Evolutionary conservation across 2,329 filamentous ascomycete species (phyloP).

Genomic region (Arthrobotrys sphaeroides): DNA sequence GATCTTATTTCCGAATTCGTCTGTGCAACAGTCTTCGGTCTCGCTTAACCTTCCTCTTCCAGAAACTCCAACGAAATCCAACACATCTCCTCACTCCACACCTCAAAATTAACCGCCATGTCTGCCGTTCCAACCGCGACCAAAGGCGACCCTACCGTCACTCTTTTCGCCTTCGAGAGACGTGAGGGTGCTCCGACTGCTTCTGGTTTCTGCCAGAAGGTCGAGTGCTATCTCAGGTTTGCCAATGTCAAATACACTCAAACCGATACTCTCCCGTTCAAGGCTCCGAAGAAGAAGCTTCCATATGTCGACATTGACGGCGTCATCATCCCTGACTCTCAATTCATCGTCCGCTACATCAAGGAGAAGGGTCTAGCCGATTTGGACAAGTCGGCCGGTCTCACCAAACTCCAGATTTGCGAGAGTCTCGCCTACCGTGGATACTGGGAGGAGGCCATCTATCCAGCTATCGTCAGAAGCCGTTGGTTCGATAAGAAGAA

Average conservation of each 20-base stretch:
- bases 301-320: conserved; percentile 31
- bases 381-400: conserved; percentile 35
- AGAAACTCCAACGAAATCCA: conserved; percentile 30
- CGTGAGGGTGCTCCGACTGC: neutral
- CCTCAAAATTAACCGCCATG: neutral
- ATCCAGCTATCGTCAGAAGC: conserved; percentile 33
- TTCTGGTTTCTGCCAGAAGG: conserved; percentile 46
- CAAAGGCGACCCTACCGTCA: conserved; percentile 2
- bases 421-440: conserved; percentile 47
- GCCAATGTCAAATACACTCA: conserved; percentile 30
- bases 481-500: conserved; percentile 45
- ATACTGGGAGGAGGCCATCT: conserved; percentile 44
- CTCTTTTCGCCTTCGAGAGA: conserved; percentile 48
- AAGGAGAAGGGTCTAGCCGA: conserved; percentile 34
- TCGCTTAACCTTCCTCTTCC: conserved; percentile 18
- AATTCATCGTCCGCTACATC: conserved; percentile 46
- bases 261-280: conserved; percentile 36
- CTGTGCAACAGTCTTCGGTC: neutral
- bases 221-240: conserved; percentile 49
- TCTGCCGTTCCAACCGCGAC: neutral
- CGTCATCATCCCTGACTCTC: conserved; percentile 26
- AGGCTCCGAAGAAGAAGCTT: conserved; percentile 50
- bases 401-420: conserved; percentile 12
- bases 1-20: conserved; percentile 8
- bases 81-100: conserved; percentile 18